Base-by-base conservation (phyloP, 257 asterid genomes). In the Solanum piurae region DNA sequence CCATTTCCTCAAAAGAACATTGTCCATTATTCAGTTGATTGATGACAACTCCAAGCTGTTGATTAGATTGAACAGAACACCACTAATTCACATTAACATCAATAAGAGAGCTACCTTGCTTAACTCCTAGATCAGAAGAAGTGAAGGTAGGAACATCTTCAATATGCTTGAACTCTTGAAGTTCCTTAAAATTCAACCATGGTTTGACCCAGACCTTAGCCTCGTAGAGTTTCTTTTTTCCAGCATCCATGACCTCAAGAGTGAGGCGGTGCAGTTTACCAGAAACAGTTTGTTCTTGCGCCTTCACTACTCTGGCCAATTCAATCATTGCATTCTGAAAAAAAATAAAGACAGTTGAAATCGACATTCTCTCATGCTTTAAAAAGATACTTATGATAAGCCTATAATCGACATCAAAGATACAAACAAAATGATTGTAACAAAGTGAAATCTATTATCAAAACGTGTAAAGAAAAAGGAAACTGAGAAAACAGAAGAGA, bases 161-260 rank as follows among this genome's bases (percentile, higher is more conserved):
- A 42, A 93, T 93, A 85, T 91, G 96, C 86, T 89, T 94, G 93
- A 97, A 97, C 74, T 94, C 98, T 88, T 97, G 96, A 38, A 97
- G 91, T 87, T 97, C 95, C 93, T 92, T 95, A 52, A 95, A 97
- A 86, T 94, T 71, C 94, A 95, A 58, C 99, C 99, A 97, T 12
- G 99, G 98, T 86, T 95, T 97, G 1, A 95, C 98, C 99, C 98
- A 97, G 20, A 97, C 91, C 91, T 97, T 97, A 7, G 99, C 98
- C 91, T 92, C 93, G 27, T 97, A 97, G 2, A 95, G 92, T 86
- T 91, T 91, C 91, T 93, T 95, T 83, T 87, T 94, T 55, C 98
- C 98, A 20, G 93, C 93, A 80, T 97, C 99, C 52, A 92, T 12
- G 71, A 96, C 95, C 91, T 97, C 99, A 20, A 97, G 94, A 3